These are phyloP conservation scores for Debaryomyces maramus DNA, from an alignment of 805 yeast species.

Conservation along the genomic window DNA sequence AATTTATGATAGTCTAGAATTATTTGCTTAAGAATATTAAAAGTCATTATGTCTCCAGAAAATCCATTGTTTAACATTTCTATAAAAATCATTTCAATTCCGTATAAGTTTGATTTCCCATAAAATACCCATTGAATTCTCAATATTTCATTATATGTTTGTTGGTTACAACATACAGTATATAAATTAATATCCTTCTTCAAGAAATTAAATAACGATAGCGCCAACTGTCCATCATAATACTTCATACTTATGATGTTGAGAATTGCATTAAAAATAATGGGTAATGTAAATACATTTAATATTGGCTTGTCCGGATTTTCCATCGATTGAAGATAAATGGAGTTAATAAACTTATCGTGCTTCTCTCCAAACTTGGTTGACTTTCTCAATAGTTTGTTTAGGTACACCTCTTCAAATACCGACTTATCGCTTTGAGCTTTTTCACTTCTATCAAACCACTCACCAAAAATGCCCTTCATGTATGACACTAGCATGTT, in stretches of 20 bases:
- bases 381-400: conserved; percentile 7
- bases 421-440: conserved; percentile 1
- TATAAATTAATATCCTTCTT: conserved; percentile 34
- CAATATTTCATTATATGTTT: conserved; percentile 40
- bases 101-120: conserved; percentile 37
- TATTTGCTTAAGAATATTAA: conserved; percentile 34
- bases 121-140: conserved; percentile 36
- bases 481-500: conserved; percentile 19
- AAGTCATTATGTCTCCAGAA: conserved; percentile 35
- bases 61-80: conserved; percentile 46
- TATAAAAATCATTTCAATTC: conserved; percentile 31
- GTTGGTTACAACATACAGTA: conserved; percentile 39
- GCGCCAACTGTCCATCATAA: conserved; percentile 36
- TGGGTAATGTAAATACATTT: conserved; percentile 37
- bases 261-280: conserved; percentile 33
- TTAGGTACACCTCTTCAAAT: conserved; percentile 8
- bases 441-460: conserved; percentile 7
- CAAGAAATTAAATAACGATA: conserved; percentile 34
- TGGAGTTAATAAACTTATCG: conserved; percentile 17
- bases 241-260: conserved; percentile 22
- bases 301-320: conserved; percentile 26
- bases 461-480: conserved; percentile 12
- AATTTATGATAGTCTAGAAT: conserved; percentile 34
- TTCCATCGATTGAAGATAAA: conserved; percentile 13
- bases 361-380: conserved; percentile 16